Base-by-base conservation (phyloP, 371 early-diverging fungal genomes). In the Mortierella polycephala region DNA sequence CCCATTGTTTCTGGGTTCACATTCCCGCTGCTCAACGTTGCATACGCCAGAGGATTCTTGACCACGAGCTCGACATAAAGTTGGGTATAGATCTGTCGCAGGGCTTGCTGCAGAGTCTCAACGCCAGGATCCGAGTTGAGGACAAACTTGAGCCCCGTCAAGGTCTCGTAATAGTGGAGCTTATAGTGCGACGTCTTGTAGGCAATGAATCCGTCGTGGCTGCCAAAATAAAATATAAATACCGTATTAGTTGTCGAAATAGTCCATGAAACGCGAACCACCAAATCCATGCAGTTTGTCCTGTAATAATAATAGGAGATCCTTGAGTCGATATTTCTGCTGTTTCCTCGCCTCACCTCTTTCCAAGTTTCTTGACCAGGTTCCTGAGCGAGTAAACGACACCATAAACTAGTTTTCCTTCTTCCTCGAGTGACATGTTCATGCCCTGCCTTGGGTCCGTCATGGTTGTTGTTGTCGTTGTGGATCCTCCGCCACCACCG, bases 321-420 rank as follows among this genome's bases (percentile, higher is more conserved):
- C 14, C 21, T 2, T n/a, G 20, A n/a, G 7, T 18, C 13, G 50
- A 21, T 12, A 30, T 37, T 16, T 16, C 42, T 44, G 18, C 11
- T 46, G 46, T 11, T 5, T 5, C 16, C 46, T 11, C 16, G 11
- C 16, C 16, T 51, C 85, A 83, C 67, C 75, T 81, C 53, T 67
- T 73, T 58, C 79, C 82, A 14, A 97, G 85, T 76, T 96, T 96
- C 62, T 85, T 89, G 47, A 95, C 93, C 54, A 97, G 88, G 76
- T 97, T 97, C 63, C 94, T 86, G 56, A 96, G 86, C 30, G 96
- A 96, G 57, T 88, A 92, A 6, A 96, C 90, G 40, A 95, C 95
- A 67, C 98, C 98, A 77, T 96, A 97, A 12, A 97, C 96, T 18
- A 97, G 87, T 77, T 97, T 97, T 3, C 95, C 91, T 65, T 95